A percentile compares a stretch with the other conserved stretches of the same genome.
phyloP scores from a whole-genome alignment of 2,329 filamentous ascomycete species.

The Metarhizium robertsii region DNA sequence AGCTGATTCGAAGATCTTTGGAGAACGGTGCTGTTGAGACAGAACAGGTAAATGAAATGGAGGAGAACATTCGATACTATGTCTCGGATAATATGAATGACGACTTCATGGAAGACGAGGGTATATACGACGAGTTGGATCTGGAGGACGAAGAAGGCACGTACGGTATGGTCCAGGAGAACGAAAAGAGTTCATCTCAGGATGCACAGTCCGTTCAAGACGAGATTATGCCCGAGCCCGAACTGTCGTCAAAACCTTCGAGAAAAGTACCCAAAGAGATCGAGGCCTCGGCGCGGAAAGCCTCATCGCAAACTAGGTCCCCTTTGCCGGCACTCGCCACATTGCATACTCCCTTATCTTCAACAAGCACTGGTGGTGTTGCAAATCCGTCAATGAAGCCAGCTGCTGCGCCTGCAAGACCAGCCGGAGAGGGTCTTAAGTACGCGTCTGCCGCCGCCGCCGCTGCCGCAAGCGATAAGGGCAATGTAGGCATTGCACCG shows the following conservation, averaged over 20 bases:
- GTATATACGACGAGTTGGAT: slow-evolving; percentile 88
- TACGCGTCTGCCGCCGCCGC: slow-evolving; percentile 95
- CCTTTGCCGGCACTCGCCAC: slow-evolving; percentile 89
- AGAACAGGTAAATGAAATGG: slow-evolving; percentile 76
- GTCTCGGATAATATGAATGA: slow-evolving; percentile 81
- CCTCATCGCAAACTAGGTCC: slow-evolving; percentile 88
- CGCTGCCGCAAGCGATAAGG: slow-evolving; percentile 77
- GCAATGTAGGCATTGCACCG: slow-evolving; percentile 86
- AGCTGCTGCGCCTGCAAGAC: slow-evolving; percentile 72
- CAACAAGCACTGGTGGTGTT: slow-evolving; percentile 48
- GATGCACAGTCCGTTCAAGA: slow-evolving; percentile 90
- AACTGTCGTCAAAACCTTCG: slow-evolving; percentile 31
- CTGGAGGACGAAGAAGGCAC: slow-evolving; percentile 85
- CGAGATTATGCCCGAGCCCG: slow-evolving; percentile 54
- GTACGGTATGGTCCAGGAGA: slow-evolving; percentile 71
- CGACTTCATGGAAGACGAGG: slow-evolving; percentile 90
- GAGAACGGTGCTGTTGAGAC: slow-evolving; percentile 89
- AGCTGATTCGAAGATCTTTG: slow-evolving; percentile 78
- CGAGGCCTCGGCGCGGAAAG: slow-evolving; percentile 50
- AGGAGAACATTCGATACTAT: slow-evolving; percentile 92
- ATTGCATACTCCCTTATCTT: slow-evolving; percentile 64
- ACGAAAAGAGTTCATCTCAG: slow-evolving; percentile 87
- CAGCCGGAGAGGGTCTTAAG: slow-evolving; percentile 83
- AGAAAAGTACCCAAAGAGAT: slow-evolving; percentile 55
- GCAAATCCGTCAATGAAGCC: slow-evolving; percentile 74